A percentile compares a stretch with the other conserved stretches of the same genome.
Conservation (phyloP, 768 basidiomycete genomes). For the Dioszegia hungarica region DNA sequence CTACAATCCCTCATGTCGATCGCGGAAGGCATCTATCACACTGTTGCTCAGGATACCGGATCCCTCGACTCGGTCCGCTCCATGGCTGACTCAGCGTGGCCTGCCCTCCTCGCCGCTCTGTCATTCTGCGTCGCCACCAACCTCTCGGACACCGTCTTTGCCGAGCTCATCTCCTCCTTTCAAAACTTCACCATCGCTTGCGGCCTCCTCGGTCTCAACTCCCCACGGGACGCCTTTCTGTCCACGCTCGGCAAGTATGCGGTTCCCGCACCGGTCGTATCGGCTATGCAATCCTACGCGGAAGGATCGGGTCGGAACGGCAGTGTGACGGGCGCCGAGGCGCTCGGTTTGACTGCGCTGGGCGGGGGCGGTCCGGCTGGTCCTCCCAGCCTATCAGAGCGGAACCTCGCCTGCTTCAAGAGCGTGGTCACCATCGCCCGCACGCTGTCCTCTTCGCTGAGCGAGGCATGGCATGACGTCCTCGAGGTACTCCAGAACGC, state of each 20-base stretch:
- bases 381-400: constrained; percentile 73
- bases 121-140: constrained; percentile 86
- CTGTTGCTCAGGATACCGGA: constrained; percentile 50
- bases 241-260: constrained; percentile 83
- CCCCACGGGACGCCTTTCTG: constrained; percentile 89
- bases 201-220: constrained; percentile 78
- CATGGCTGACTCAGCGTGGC: constrained; percentile 87
- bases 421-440: constrained; percentile 70
- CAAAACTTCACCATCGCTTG: constrained; percentile 81
- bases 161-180: constrained; percentile 73
- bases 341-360: constrained; percentile 42
- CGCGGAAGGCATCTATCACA: constrained; percentile 72
- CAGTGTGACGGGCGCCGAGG: constrained; percentile 39
- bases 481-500: constrained; percentile 91
- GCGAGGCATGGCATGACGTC: constrained; percentile 86
- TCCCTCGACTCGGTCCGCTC: constrained; percentile 57
- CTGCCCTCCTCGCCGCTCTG: constrained; percentile 80
- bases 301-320: constrained; percentile 19
- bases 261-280: constrained; percentile 84
- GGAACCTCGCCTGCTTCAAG: constrained; percentile 86
- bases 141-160: constrained; percentile 85
- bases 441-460: constrained; percentile 77
- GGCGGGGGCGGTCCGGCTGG: constrained; percentile 32
- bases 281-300: constrained; percentile 62
- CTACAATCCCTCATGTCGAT: constrained; percentile 81